Evolutionary conservation across 441 rosid species (phyloP).

Genomic region (Populus tomentosa): DNA sequence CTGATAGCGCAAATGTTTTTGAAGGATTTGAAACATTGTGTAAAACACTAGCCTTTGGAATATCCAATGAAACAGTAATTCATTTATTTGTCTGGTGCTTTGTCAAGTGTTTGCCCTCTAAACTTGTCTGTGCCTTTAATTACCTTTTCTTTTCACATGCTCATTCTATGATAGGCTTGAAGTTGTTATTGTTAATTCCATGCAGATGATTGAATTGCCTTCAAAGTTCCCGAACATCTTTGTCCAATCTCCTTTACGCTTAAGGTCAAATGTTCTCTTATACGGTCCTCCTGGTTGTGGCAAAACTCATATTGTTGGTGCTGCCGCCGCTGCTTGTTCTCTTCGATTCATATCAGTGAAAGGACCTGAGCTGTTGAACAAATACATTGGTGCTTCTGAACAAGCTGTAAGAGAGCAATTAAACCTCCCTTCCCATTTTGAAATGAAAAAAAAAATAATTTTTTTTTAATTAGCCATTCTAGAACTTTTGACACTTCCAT

Average conservation of each 20-base stretch:
- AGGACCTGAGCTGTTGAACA: conserved; percentile 96
- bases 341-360: conserved; percentile 92
- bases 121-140: neutral
- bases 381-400: conserved; percentile 99
- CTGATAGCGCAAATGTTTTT: too few relatives aligned
- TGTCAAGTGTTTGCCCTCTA: neutral
- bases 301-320: conserved; percentile 98
- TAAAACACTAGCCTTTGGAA: neutral
- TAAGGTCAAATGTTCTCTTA: conserved; percentile 93
- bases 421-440: neutral
- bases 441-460: neutral
- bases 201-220: conserved; percentile 96
- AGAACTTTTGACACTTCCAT: too few relatives aligned
- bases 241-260: conserved; percentile 83
- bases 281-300: conserved; percentile 99
- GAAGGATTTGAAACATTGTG: too few relatives aligned
- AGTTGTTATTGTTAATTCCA: conserved; percentile 12
- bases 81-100: neutral
- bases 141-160: neutral
- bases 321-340: conserved; percentile 96
- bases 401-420: conserved; percentile 73
- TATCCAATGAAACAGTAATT: neutral
- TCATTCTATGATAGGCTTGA: neutral
- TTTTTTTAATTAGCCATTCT: too few relatives aligned
- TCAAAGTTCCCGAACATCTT: conserved; percentile 86